Evolutionary conservation across 495 filamentous ascomycete species (phyloP).

Genomic region (Aspergillus sclerotioniger): DNA sequence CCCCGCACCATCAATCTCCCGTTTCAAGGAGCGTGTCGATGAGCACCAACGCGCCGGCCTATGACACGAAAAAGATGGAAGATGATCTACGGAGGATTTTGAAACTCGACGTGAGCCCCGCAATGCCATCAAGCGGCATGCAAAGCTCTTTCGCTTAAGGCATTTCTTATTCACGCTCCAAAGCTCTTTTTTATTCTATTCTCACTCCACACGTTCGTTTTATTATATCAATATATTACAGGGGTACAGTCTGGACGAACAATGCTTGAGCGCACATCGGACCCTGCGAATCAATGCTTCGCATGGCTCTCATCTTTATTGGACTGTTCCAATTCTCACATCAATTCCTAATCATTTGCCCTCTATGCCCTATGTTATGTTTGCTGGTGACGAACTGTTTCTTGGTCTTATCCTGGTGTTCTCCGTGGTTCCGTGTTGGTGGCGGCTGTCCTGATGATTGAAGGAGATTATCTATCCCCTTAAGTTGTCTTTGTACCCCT

Average conservation of each 20-base stretch:
- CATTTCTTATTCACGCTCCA: background rate
- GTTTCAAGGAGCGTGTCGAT: constrained; percentile 24
- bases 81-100: constrained; percentile 54
- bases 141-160: constrained; percentile 42
- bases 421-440: constrained; percentile 14
- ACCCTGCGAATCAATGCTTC: background rate
- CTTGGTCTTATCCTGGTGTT: constrained; percentile 17
- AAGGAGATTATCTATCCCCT: constrained; percentile 14
- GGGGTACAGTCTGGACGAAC: background rate
- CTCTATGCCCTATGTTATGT: background rate
- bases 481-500: constrained; percentile 16
- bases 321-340: background rate
- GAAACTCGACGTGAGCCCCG: constrained; percentile 42
- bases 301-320: background rate
- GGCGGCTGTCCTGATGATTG: constrained; percentile 15
- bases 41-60: constrained; percentile 24
- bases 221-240: background rate
- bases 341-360: background rate
- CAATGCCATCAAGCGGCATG: constrained; percentile 31
- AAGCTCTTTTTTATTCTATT: constrained; percentile 6
- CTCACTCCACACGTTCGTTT: background rate
- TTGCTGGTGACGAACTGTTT: constrained; percentile 7
- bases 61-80: constrained; percentile 50
- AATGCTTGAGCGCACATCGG: background rate
- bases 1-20: constrained; percentile 23